Evolutionary conservation across 768 basidiomycete genomes (phyloP).

Genomic region (Termitomyces sp.): DNA sequence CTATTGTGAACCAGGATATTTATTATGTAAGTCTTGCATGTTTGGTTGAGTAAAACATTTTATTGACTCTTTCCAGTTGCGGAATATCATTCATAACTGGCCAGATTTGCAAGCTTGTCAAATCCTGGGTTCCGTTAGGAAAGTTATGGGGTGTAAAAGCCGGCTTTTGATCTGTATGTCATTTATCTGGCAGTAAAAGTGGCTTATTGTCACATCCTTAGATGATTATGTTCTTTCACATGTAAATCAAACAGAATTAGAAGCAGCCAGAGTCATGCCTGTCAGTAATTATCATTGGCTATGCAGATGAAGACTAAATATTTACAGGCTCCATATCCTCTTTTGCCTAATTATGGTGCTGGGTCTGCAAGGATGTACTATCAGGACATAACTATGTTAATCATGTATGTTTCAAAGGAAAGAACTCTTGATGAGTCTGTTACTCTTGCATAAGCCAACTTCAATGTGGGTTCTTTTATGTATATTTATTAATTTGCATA

Average conservation of each 20-base stretch:
- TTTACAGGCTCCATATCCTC: constrained; percentile 34
- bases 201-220: background rate
- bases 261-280: background rate
- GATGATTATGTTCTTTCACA: constrained; percentile 5
- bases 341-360: constrained; percentile 42
- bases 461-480: too few species aligned
- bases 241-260: background rate
- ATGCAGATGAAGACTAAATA: background rate
- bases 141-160: constrained; percentile 26
- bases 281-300: background rate
- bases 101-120: constrained; percentile 23
- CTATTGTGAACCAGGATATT: constrained; percentile 30
- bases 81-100: constrained; percentile 14
- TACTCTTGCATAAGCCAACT: background rate
- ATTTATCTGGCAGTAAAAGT: background rate
- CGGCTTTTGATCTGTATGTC: constrained; percentile 7
- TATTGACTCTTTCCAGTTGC: background rate
- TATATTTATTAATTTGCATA: background rate
- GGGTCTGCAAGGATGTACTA: constrained; percentile 34
- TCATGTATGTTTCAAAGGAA: constrained; percentile 36
- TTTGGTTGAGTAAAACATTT: too few species aligned
- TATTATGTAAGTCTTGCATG: constrained; percentile 34
- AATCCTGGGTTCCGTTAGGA: constrained; percentile 25
- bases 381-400: constrained; percentile 42
- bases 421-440: constrained; percentile 36